Base-by-base conservation (phyloP, 176 grass and related monocot genomes). In the Ensete ventricosum region DNA sequence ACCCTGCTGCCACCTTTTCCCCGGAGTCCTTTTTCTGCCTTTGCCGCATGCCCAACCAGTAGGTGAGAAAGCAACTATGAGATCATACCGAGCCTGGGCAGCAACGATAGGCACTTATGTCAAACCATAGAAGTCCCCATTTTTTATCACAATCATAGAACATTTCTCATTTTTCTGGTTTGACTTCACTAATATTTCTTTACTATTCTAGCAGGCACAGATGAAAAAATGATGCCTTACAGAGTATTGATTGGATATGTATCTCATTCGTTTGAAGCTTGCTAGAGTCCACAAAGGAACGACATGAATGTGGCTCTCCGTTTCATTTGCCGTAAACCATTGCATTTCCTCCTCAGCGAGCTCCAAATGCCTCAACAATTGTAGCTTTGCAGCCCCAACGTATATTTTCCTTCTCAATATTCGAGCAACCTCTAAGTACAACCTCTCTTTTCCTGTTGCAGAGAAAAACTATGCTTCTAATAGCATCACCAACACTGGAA, bases 231-330 rank as follows among this genome's bases (percentile, higher is more conserved):
- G 50, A 48, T 62, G 75, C 58, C 94, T 91, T 83, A 98, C 90
- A 58, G 88, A 80, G 79, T 98, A 98, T 89, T 98, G 90, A 71
- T 69, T 91, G 12, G 85, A 88, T 67, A 92, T 77, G 84, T 76
- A 74, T 84, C 93, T 93, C 85, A 98, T 84, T 34, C 90, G 78
- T 50, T 98, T 98, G 86, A 98, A 91, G 82, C 94, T 93, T 75
- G 94, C 90, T 77, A 98, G 81, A 64, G 86, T 91, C 94, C 94
- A 98, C 90, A 98, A 91, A 55, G 94, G 94, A 22, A 93, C 94
- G 74, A 97, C 94, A 89, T 97, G 94, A 76, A 97, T 93, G 68
- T 93, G 83, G 74, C 94, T 97, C 74, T 97, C 90, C 24, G 77
- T 83, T 79, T 97, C 94, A 87, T 93, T 97, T 76, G 80, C 83